Conservation (phyloP, 805 yeast species). For the Wickerhamiella cacticola region DNA sequence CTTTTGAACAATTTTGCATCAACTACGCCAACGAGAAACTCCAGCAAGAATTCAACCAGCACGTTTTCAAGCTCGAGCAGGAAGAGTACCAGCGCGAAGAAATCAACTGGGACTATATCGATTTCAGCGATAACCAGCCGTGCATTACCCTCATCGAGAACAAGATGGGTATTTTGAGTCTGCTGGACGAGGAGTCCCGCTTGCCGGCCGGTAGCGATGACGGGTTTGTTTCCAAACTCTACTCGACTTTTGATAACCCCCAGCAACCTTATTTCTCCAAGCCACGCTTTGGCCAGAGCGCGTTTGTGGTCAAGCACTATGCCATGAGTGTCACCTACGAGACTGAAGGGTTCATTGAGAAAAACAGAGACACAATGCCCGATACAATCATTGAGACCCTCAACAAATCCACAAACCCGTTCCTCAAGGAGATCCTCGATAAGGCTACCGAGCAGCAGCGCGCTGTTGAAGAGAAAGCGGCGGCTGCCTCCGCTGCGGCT, state of each 20-base stretch:
- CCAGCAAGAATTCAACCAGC: constrained; percentile 95
- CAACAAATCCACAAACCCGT: constrained; percentile 51
- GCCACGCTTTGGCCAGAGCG: constrained; percentile 87
- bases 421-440: constrained; percentile 52
- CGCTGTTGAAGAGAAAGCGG: constrained; percentile 34
- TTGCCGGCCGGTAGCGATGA: constrained; percentile 89
- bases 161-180: constrained; percentile 72
- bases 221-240: constrained; percentile 83
- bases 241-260: constrained; percentile 71
- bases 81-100: constrained; percentile 87
- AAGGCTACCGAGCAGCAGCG: constrained; percentile 44
- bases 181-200: constrained; percentile 90
- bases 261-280: constrained; percentile 68
- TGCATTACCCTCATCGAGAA: constrained; percentile 87
- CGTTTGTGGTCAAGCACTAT: constrained; percentile 83
- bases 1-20: constrained; percentile 95
- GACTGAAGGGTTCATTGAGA: constrained; percentile 88
- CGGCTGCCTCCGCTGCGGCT: constrained; percentile 18
- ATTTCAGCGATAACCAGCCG: constrained; percentile 92
- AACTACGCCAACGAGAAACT: constrained; percentile 93
- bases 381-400: constrained; percentile 88
- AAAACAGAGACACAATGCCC: constrained; percentile 93
- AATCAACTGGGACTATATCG: constrained; percentile 93
- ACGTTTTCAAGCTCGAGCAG: constrained; percentile 92
- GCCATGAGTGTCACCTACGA: constrained; percentile 91